These are phyloP conservation scores for Botrytis paeoniae DNA, from an alignment of 2,329 filamentous ascomycete genomes.

Conservation along the genomic window DNA sequence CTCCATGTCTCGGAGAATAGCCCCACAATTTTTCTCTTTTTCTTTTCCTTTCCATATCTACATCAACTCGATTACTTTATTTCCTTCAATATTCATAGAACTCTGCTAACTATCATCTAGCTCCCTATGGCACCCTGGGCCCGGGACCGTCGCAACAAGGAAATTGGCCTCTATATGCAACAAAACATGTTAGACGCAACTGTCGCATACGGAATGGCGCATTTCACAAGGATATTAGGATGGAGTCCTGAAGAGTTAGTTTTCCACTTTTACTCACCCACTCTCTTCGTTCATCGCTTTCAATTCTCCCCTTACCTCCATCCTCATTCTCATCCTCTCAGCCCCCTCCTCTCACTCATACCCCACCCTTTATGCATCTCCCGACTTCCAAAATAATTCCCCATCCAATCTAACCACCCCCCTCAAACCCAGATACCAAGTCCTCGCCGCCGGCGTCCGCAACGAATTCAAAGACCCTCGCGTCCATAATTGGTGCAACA, in stretches of 20 bases:
- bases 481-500: slow-evolving; percentile 11
- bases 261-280: background rate
- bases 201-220: slow-evolving; percentile 23
- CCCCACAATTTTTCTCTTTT: background rate
- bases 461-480: slow-evolving; percentile 9
- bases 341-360: background rate
- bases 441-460: slow-evolving; percentile 12
- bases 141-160: slow-evolving; percentile 39
- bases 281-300: background rate
- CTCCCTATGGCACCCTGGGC: slow-evolving; percentile 40
- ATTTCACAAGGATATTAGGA: slow-evolving; percentile 31
- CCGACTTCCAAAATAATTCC: background rate
- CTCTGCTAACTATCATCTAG: background rate
- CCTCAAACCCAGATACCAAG: background rate
- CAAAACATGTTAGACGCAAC: slow-evolving; percentile 28
- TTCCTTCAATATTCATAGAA: accelerated
- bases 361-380: background rate
- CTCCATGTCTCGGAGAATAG: background rate
- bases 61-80: background rate
- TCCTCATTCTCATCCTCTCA: background rate
- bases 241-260: slow-evolving; percentile 32
- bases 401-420: background rate
- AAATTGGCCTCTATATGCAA: slow-evolving; percentile 32
- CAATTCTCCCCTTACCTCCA: background rate
- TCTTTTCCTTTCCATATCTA: background rate